Evolutionary conservation across 306 rosid genomes (phyloP), one percentile per base, ranked within the genome.

Genomic region (Quercus rubra): DNA sequence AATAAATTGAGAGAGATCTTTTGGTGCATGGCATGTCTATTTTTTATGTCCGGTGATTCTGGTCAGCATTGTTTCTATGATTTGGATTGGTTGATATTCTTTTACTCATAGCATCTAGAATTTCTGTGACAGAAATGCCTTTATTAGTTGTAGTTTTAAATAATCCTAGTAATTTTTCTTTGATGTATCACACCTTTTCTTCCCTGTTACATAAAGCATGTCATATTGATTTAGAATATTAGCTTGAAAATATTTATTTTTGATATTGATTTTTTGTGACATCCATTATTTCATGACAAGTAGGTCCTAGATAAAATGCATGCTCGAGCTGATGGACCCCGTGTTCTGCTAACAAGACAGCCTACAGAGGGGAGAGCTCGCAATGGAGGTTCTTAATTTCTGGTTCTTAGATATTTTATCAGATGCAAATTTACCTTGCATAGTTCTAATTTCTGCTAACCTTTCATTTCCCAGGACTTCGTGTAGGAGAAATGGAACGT

Each of bases 301-400:
- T 80, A 90, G 98, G 98, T 92, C 79, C 87, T 92, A n/a, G 99
- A 95, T 84, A 95, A 95, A 90, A 95, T 95, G 92, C 99, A 95
- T 71, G 99, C 99, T 43, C 93, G 98, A 81, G 99, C 98, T 35
- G 84, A 67, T 62, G 99, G 99, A 49, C 95, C 94, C 6, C 90
- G 92, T 6, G 80, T 74, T 81, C 62, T 87, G 93, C 81, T 95
- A 51, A 91, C 96, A 73, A 89, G 99, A 83, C 98, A 95, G 79
- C 98, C 99, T 41, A 92, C 99, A 1, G 98, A 95, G 84, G 97
- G 98, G 78, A 92, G 91, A 86, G 94, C 96, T 73, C 91, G 90
- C 68, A 91, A 92, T 86, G 99, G 99, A 95, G 98, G 98, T 93
- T 70, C 59, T 46, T 8, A 38, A 20, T 77, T 58, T 79, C 72